Base-by-base conservation (phyloP, 768 basidiomycete genomes). In the Polyporus arcularius region DNA sequence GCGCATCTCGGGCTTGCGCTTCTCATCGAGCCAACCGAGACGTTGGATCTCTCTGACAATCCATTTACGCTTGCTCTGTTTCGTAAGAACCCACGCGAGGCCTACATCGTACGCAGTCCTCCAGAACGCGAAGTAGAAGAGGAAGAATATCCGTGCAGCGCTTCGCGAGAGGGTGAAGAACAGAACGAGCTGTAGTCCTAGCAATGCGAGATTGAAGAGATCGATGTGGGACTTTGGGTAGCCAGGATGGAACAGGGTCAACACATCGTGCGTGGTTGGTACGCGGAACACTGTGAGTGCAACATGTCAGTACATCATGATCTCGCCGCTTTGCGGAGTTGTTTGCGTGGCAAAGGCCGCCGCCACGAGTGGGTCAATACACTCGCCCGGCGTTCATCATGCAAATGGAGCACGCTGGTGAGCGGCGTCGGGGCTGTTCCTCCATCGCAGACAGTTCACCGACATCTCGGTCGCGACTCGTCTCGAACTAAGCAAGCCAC, bases 51-150 rank as follows among this genome's bases (percentile, higher is more conserved):
- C 85, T 32, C 85, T 80, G 47, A 97, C 94, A 66, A 99, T 92
- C 91, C 94, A 98, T 68, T 85, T 89, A 76, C 86, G 88, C 79
- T 96, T 96, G 80, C 94, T 96, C 76, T 99, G 97, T 72, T 92
- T 90, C 10, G 93, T 93, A 58, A 99, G 79, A 11, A 98, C 84
- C 88, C 90, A 97, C 0, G 95, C 97, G 48, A 99, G 83, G 0
- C 96, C 96, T 35, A 84, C 88, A 73, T 99, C 92, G 71, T 99
- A 99, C 10, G 92, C 88, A 4, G 84, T 81, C 2, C 97, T 80
- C 94, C 96, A 99, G 73, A 98, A 92, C 10, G 86, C 86, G 70
- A 99, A 98, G 74, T 96, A 96, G 61, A 90, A 58, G 26, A 95
- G 75, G 79, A 98, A 98, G 75, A 98, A 91, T 8, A 81, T 56